Percentiles rank a stretch among this genome's conserved stretches.
Evolutionary conservation across 2,329 filamentous ascomycete species (phyloP).

Genomic region (Lojkania enalia): DNA sequence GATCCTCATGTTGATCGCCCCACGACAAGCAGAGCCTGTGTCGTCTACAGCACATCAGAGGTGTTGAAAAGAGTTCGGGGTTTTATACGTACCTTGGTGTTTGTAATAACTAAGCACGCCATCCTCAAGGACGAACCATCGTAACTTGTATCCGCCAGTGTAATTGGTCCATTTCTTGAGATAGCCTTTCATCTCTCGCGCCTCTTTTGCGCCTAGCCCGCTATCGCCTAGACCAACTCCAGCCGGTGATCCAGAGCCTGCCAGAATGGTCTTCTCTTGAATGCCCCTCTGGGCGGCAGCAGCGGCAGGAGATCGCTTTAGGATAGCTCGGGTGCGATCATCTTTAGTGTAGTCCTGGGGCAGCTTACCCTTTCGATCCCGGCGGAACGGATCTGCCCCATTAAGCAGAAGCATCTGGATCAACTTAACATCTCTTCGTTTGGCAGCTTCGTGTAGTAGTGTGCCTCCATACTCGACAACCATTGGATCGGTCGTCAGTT

Average conservation of each 20-base stretch:
- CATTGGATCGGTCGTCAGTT: constrained; percentile 78
- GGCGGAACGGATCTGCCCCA: constrained; percentile 91
- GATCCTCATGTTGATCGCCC: constrained; percentile 98
- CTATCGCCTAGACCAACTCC: constrained; percentile 62
- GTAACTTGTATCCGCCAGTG: constrained; percentile 90
- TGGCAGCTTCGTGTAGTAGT: constrained; percentile 87
- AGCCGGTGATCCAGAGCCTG: constrained; percentile 63
- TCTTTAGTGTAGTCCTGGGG: constrained; percentile 97
- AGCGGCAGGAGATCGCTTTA: constrained; percentile 93
- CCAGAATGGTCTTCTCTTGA: constrained; percentile 94
- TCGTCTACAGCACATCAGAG: constrained; percentile 63
- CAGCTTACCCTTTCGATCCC: constrained; percentile 92
- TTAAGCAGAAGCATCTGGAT: constrained; percentile 91
- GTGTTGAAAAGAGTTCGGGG: not conserved
- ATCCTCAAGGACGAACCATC: constrained; percentile 98
- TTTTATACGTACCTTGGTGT: constrained; percentile 66
- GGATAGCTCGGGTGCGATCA: constrained; percentile 80
- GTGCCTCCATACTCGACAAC: constrained; percentile 87
- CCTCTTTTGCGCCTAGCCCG: constrained; percentile 75
- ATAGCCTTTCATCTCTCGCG: constrained; percentile 96
- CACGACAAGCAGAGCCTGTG: constrained; percentile 90
- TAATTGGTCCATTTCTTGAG: constrained; percentile 99
- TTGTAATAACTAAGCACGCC: constrained; percentile 99
- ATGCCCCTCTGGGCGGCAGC: constrained; percentile 93
- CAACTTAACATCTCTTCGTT: constrained; percentile 81